Conservation (phyloP, 1,284 basidiomycete species). For the Rhodotorula sp. region DNA sequence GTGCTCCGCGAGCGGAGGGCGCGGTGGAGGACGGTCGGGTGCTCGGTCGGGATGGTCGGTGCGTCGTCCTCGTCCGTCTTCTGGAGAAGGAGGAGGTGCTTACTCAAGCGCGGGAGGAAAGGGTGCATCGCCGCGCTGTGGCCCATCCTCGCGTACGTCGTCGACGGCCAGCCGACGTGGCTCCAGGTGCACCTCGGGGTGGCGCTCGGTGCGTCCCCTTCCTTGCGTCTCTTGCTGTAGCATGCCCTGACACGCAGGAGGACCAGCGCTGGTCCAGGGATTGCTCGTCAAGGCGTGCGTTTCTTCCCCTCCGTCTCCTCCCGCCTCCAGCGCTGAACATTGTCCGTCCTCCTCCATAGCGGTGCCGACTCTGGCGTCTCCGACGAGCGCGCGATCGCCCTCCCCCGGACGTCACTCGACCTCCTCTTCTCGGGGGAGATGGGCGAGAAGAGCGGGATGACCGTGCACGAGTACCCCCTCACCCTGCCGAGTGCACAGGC, state of each 20-base stretch:
- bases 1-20: too few species aligned
- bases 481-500: too few species aligned
- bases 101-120: background rate
- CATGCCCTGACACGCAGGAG: background rate
- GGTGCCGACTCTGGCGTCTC: background rate
- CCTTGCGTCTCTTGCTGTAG: background rate
- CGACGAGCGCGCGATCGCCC: background rate
- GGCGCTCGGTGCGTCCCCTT: background rate
- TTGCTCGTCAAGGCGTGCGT: too few species aligned
- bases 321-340: too few species aligned
- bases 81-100: too few species aligned
- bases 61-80: background rate
- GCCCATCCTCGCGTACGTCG: background rate
- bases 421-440: too few species aligned
- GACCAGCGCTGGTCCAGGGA: background rate
- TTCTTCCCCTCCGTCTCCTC: too few species aligned
- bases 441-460: background rate
- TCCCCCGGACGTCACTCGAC: background rate
- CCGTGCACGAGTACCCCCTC: too few species aligned
- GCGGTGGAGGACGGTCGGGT: background rate
- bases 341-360: background rate
- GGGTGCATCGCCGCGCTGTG: background rate
- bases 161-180: background rate
- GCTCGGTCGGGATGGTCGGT: slow-evolving; percentile 1
- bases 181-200: background rate